A percentile compares a stretch with the other conserved stretches of the same genome.
phyloP scores from a whole-genome alignment of 2,329 filamentous ascomycete species.

The Microsporum canis region DNA sequence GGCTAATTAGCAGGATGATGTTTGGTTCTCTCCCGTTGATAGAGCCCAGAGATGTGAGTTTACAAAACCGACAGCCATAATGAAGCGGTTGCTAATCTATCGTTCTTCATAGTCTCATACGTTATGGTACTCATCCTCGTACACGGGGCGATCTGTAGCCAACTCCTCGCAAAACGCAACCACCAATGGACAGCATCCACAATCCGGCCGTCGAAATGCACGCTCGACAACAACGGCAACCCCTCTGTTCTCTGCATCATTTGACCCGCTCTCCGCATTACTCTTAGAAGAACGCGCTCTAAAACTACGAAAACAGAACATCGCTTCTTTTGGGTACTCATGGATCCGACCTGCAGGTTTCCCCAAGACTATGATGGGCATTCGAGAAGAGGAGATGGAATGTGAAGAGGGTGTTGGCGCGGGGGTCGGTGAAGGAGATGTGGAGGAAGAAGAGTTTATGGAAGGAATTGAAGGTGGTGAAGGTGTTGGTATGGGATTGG shows the following conservation, averaged over 20 bases:
- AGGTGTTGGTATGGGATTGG: constrained; percentile 21
- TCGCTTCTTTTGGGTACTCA: constrained; percentile 72
- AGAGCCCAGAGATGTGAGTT: constrained; percentile 53
- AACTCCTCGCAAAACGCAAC: neutral
- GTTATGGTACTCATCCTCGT: constrained; percentile 59
- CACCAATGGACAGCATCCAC: constrained; percentile 14
- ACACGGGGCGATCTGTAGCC: neutral
- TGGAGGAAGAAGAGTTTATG: constrained; percentile 41
- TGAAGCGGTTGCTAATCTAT: neutral
- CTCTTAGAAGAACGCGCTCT: constrained; percentile 66
- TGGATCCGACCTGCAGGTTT: constrained; percentile 90
- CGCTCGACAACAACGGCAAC: constrained; percentile 19
- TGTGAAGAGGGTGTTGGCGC: constrained; percentile 71
- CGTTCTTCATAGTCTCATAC: constrained; percentile 49
- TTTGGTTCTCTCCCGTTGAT: constrained; percentile 55
- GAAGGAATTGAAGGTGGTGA: constrained; percentile 13
- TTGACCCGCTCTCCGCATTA: constrained; percentile 56
- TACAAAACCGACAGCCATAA: constrained; percentile 23
- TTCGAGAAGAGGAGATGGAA: constrained; percentile 81
- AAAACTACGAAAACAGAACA: constrained; percentile 64
- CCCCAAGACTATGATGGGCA: constrained; percentile 76
- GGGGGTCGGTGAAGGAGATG: constrained; percentile 61
- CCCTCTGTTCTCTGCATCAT: constrained; percentile 33
- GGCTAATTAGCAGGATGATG: constrained; percentile 32
- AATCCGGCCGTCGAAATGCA: constrained; percentile 35